Base-by-base conservation (phyloP, 2,329 filamentous ascomycete species). In the Chaetomium sp. region DNA sequence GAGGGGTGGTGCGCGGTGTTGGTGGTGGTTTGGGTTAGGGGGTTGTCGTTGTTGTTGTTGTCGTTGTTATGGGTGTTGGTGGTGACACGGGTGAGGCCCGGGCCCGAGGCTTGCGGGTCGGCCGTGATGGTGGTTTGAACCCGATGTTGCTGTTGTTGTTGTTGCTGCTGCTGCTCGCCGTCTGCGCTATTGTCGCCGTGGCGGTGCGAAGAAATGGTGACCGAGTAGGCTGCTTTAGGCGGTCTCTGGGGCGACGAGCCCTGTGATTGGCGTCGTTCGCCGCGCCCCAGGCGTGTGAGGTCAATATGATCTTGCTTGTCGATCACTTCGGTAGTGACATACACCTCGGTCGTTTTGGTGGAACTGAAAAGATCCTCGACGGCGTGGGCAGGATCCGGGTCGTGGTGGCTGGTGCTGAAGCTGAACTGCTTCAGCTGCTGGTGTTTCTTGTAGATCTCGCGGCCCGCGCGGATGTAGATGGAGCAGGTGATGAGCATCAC, bases 391-490 rank as follows among this genome's bases (percentile, higher is more conserved):
- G 76, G 75, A 38, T 82, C 79, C 1, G 75, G 77, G 47, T 81
- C 79, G 49, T 78, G 72, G 54, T 80, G 78, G 16, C 80, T 81
- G 58, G 78, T 81, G 70, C 78, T 80, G 63, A 89, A 84, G 70
- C 78, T 80, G 63, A 89, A 84, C 65, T 82, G 81, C 55, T 79
- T 82, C 60, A 89, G 82, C 72, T 88, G 83, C 67, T 82, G 83
- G 70, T 89, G 84, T 73, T 89, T 89, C 65, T 83, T 81, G 74
- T 87, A 90, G 65, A 91, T 91, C 49, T 87, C 85, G 64, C 81
- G 79, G 9, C 89, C 89, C n/a, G 87, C 86, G 35, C 84, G 81
- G 60, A 86, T 78, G 71, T 91, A 91, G 67, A 91, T 90, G 67
- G 82, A 81, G 58, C 89, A 81, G 0, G 87, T 91, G 47, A 84